Percentiles rank a stretch among this genome's conserved stretches.
phyloP scores from a whole-genome alignment of 768 basidiomycete genomes.

The Hydnum rufescens region DNA sequence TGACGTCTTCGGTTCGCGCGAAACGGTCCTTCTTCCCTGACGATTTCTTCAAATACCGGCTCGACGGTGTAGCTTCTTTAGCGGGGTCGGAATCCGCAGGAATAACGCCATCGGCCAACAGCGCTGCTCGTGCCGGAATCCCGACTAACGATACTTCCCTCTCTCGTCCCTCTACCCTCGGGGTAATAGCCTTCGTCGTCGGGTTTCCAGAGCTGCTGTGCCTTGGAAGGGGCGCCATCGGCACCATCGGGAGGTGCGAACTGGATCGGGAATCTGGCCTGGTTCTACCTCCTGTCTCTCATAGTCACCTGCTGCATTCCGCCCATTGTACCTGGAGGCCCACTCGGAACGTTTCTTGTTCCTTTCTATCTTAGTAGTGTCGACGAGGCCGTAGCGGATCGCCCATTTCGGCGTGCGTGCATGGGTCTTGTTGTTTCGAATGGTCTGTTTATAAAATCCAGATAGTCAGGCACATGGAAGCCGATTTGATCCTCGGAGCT shows the following conservation, averaged over 20 bases:
- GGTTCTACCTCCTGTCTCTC: conserved; percentile 59
- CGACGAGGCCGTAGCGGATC: conserved; percentile 72
- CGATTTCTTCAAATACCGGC: conserved; percentile 32
- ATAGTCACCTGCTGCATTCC: conserved; percentile 45
- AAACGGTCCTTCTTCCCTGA: conserved; percentile 61
- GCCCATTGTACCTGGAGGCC: conserved; percentile 72
- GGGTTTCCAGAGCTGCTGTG: conserved; percentile 34
- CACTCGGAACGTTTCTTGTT: conserved; percentile 68
- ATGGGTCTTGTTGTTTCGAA: conserved; percentile 88
- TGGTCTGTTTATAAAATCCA: conserved; percentile 35
- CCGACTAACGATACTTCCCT: conserved; percentile 3
- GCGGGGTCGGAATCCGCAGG: conserved; percentile 64
- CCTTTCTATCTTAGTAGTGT: conserved; percentile 56
- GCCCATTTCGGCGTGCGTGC: conserved; percentile 93
- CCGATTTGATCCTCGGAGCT: background rate
- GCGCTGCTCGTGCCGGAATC: background rate
- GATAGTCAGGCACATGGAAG: background rate
- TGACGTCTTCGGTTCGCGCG: conserved; percentile 57
- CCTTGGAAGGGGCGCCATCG: conserved; percentile 28
- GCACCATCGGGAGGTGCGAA: conserved; percentile 14
- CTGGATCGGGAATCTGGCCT: conserved; percentile 42
- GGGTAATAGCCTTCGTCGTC: conserved; percentile 64
- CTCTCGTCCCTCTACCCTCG: conserved; percentile 20
- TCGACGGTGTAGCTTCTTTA: conserved; percentile 18
- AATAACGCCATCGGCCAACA: conserved; percentile 56